Evolutionary conservation across 441 rosid species (phyloP).

Genomic region (Gossypium trilobum): DNA sequence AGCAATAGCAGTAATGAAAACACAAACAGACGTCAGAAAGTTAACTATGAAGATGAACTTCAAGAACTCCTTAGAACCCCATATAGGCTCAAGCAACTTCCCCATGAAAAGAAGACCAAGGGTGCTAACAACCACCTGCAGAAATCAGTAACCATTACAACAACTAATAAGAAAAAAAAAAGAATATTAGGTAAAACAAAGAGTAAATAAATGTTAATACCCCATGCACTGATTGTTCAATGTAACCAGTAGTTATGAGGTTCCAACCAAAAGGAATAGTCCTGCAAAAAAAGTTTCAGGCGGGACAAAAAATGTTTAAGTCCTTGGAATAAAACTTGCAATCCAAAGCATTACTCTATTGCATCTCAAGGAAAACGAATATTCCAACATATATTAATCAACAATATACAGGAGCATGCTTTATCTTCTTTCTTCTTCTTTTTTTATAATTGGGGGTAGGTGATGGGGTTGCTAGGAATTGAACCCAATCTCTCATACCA

Average conservation of each 20-base stretch:
- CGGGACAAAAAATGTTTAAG: neutral
- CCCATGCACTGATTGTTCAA: slow-evolving; percentile 77
- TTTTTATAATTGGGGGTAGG: no score
- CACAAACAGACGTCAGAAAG: slow-evolving; percentile 67
- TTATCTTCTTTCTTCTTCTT: neutral
- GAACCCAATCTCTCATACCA: no score
- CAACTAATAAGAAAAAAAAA: neutral
- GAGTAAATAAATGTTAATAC: slow-evolving; percentile 31
- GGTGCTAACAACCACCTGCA: slow-evolving; percentile 56
- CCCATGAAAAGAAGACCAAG: slow-evolving; percentile 83
- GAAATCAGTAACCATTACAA: slow-evolving; percentile 18
- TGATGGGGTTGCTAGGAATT: no score
- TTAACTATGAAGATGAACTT: slow-evolving; percentile 81
- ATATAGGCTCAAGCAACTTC: slow-evolving; percentile 81
- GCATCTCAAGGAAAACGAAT: neutral
- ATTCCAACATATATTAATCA: neutral
- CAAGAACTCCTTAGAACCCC: slow-evolving; percentile 95
- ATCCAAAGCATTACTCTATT: neutral
- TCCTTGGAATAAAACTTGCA: neutral
- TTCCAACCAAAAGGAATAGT: slow-evolving; percentile 98
- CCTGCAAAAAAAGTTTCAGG: slow-evolving; percentile 33
- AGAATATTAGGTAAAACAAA: slow-evolving; percentile 3
- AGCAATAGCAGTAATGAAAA: slow-evolving; percentile 72
- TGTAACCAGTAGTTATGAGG: slow-evolving; percentile 76
- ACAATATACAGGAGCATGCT: neutral